A percentile compares a stretch with the other conserved stretches of the same genome.
These are phyloP conservation scores for Microsporum canis DNA, from an alignment of 2,329 filamentous ascomycete species.

Conservation along the genomic window DNA sequence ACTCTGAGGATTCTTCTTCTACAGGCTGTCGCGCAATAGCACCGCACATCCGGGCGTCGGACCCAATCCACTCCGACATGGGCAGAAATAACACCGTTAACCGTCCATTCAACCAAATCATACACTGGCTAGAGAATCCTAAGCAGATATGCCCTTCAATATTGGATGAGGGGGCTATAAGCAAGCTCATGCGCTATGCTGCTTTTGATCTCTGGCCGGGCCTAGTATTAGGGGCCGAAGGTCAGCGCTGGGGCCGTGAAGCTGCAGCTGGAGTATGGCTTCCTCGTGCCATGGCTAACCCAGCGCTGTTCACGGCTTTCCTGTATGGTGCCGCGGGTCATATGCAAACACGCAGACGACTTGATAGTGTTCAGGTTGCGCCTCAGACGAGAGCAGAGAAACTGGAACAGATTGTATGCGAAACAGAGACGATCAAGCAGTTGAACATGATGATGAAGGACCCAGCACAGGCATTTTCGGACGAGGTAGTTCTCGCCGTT, in stretches of 20 bases:
- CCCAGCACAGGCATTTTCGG: conserved; percentile 15
- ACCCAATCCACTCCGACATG: background rate
- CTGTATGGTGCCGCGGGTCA: conserved; percentile 16
- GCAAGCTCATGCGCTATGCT: conserved; percentile 16
- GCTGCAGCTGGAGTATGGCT: conserved; percentile 13
- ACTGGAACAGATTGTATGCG: conserved; percentile 15
- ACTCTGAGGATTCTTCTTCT: background rate
- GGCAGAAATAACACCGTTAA: background rate
- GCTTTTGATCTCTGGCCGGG: conserved; percentile 16
- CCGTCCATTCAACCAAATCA: conserved; percentile 13
- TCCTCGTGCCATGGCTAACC: conserved; percentile 12
- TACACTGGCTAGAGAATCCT: conserved; percentile 11
- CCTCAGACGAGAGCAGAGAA: conserved; percentile 15
- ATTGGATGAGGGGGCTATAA: conserved; percentile 12
- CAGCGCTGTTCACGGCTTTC: conserved; percentile 14
- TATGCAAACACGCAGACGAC: conserved; percentile 14
- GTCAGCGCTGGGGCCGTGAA: conserved; percentile 12
- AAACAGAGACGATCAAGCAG: conserved; percentile 19
- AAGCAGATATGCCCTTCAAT: conserved; percentile 12
- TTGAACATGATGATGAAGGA: conserved; percentile 20
- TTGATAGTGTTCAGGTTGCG: conserved; percentile 9
- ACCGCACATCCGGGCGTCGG: background rate
- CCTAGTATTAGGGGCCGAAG: conserved; percentile 11
- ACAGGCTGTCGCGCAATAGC: background rate
- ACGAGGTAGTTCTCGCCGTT: conserved; percentile 21